Evolutionary conservation across 768 basidiomycete species (phyloP), one percentile per base, ranked within the genome.

Genomic region (Sporobolomyces roseus): DNA sequence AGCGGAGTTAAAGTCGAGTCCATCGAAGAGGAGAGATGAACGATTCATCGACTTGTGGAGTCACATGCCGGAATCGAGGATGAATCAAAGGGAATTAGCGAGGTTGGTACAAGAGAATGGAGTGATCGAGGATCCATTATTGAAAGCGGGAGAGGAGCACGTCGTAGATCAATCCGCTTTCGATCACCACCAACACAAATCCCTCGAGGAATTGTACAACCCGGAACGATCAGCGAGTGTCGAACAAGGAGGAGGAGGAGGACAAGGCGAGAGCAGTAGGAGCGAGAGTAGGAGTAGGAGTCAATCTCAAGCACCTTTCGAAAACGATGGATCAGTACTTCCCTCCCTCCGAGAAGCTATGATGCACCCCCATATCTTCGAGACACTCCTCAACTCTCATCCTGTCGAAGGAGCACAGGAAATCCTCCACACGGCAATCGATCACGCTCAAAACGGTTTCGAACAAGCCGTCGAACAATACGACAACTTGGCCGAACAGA

Each of bases 311-410:
- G 53, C 17, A 29, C 17, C 41, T 35, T 25, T 41, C 27, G 50
- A 3, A 13, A 36, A 32, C 23, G 61, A 33, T 16, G 36, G 14
- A 7, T 16, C 33, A 16, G 32, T 17, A 54, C n/a, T 9, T 30
- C 46, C 5, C 35, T 52, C 38, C 50, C 45, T 61, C 45, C 49
- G 63, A 41, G 63, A 69, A 13, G 58, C 45, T 1, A 49, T 69
- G 45, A 45, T 69, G 21, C 25, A 64, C 27, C 56, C 48, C 6
- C 56, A 61, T 45, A 65, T 69, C 33, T 36, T 69, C 52, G 63
- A 69, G 29, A 25, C 62, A 23, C 63, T 64, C 63, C 45, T 52
- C 12, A 56, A 65, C 23, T 13, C 63, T 27, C 45, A 25, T 10
- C 36, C 53, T 7, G 43, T 7, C 66, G 60, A 0, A 21, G 41